Conservation (phyloP, 2,329 filamentous ascomycete species). For the Trichoderma hamatum region DNA sequence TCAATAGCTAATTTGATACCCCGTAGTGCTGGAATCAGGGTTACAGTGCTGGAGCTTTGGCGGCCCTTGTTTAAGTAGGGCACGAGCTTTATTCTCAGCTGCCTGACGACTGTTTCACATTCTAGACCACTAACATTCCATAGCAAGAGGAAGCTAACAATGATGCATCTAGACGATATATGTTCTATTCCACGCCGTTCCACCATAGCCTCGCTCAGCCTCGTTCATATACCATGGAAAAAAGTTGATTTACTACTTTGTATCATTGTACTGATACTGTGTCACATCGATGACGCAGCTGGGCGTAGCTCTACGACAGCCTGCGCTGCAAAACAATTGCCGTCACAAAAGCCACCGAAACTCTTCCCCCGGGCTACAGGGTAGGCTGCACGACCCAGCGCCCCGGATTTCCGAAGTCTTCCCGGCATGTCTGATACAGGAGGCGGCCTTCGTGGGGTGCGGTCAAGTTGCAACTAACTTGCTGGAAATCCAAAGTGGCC, state of each 20-base stretch:
- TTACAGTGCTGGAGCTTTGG: neutral
- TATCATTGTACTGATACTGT: neutral
- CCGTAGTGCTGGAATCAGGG: neutral
- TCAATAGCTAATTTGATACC: neutral
- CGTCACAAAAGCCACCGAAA: neutral
- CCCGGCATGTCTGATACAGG: slow-evolving; percentile 22
- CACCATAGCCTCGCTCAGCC: neutral
- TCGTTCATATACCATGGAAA: neutral
- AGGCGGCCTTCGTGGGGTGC: slow-evolving; percentile 25
- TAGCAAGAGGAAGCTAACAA: neutral
- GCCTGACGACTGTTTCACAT: neutral
- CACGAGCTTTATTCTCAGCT: neutral
- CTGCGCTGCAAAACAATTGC: neutral
- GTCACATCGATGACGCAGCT: neutral
- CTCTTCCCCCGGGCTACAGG: neutral
- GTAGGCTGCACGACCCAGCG: neutral
- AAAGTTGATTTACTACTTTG: neutral
- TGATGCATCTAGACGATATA: neutral
- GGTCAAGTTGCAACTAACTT: slow-evolving; percentile 24
- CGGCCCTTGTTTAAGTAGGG: neutral
- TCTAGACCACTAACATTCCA: neutral
- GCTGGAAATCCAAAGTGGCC: slow-evolving; percentile 15
- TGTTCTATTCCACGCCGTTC: neutral
- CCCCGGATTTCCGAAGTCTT: slow-evolving; percentile 6
- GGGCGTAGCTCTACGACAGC: neutral